phyloP scores from a whole-genome alignment of 2,329 filamentous ascomycete species.

The Pochonia chlamydosporia region DNA sequence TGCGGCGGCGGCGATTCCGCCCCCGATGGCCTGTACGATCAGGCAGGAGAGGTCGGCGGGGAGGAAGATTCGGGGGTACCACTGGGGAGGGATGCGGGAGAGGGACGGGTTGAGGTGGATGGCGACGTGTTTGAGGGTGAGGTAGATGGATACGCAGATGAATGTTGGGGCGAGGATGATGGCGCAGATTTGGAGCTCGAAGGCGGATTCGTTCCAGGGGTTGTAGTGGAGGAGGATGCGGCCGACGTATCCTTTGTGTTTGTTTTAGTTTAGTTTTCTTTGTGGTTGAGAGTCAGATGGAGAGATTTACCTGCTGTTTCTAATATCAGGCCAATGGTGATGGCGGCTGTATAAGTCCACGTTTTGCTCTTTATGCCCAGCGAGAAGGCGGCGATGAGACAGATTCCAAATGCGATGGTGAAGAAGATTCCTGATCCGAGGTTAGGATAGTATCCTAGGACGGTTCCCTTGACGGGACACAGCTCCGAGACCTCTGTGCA shows the following conservation, averaged over 20 bases:
- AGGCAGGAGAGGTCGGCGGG: constrained; percentile 53
- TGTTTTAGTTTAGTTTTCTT: neutral
- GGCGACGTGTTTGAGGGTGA: constrained; percentile 56
- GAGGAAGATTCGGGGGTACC: constrained; percentile 54
- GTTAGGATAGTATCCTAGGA: constrained; percentile 52
- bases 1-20: constrained; percentile 47
- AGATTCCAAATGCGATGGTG: constrained; percentile 41
- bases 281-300: no score
- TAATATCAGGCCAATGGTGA: constrained; percentile 43
- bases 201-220: constrained; percentile 48
- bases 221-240: constrained; percentile 45
- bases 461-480: constrained; percentile 48
- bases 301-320: constrained; percentile 42
- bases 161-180: constrained; percentile 56
- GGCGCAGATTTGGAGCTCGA: constrained; percentile 53
- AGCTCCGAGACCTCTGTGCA: constrained; percentile 29
- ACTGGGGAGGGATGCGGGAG: constrained; percentile 45
- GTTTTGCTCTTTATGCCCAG: constrained; percentile 45
- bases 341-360: constrained; percentile 47
- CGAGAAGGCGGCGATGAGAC: constrained; percentile 33
- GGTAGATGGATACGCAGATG: constrained; percentile 57
- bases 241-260: constrained; percentile 44
- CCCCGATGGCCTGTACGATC: constrained; percentile 53
- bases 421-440: constrained; percentile 51
- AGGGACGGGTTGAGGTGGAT: constrained; percentile 41